Evolutionary conservation across 2,329 filamentous ascomycete genomes (phyloP), one percentile per base, ranked within the genome.

Genomic region (Proliferodiscus dingleyae): DNA sequence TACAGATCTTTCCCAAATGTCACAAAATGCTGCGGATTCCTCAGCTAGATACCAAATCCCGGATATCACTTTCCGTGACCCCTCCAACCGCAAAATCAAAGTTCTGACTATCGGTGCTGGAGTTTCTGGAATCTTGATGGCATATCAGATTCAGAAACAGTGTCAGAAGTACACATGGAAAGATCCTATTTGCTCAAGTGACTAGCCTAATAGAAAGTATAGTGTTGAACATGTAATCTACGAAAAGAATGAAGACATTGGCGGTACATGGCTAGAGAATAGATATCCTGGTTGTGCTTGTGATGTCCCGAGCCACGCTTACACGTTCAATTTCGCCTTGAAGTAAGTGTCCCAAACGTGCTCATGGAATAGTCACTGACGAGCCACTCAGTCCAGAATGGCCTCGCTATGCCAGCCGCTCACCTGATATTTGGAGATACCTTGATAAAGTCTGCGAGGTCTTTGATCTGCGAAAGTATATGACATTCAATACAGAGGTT

Each of bases 371-470:
- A 26, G 15, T 13, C 8, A 22, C 19, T 28, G 26, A 33, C 23
- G 28, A 41, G 11, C 22, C 34, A 26, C 7, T 2, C 5, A 38
- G 49, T 40, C 65, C 74, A 2, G 68, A 74, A 49, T 82, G 78
- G 78, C 72, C 73, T 1, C 61, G 74, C 26, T 70, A 75, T 42
- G 79, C 77, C 49, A 74, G 78, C 0, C 71, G 72, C 0, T 76
- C 81, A 51, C 71, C 77, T 53, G 78, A 81, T 56, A 77, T 81
- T 21, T 66, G 71, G 67, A 65, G 47, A 5, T 76, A 76, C 48
- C 64, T 76, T 0, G 58, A 69, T 45, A 71, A 71, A 50, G 69
- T 77, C 13, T 71, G 68, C 52, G 62, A 73, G 4, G 66, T 65
- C 0, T 75, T 73, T 46, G 70, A 67, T 34, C 61, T 77, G 3